A percentile compares a stretch with the other conserved stretches of the same genome.
These are phyloP conservation scores for Cutaneotrichosporon sp. DNA, from an alignment of 1,284 basidiomycete genomes.

Conservation along the genomic window DNA sequence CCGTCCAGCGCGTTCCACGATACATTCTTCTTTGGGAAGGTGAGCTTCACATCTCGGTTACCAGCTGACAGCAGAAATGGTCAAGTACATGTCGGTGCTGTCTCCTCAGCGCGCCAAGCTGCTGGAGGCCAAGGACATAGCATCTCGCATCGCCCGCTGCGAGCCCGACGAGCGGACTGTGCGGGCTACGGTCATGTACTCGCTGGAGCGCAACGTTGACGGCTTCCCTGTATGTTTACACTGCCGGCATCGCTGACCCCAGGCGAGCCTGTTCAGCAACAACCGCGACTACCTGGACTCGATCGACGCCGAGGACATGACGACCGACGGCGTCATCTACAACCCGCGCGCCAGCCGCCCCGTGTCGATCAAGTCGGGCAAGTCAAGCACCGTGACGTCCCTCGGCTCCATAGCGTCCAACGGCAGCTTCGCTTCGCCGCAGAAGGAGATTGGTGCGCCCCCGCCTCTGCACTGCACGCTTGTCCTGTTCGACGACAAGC, in stretches of 20 bases:
- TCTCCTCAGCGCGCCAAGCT: slow-evolving; percentile 80
- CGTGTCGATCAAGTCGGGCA: slow-evolving; percentile 31
- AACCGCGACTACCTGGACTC: slow-evolving; percentile 87
- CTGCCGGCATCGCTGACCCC: background rate
- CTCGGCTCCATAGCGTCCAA: slow-evolving; percentile 58
- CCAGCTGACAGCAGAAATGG: slow-evolving; percentile 61
- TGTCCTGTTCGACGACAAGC: slow-evolving; percentile 92
- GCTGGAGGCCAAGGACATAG: slow-evolving; percentile 81
- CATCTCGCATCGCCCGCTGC: slow-evolving; percentile 86
- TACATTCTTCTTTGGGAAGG: slow-evolving; percentile 91
- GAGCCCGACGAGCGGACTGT: slow-evolving; percentile 91
- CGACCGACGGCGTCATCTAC: slow-evolving; percentile 55
- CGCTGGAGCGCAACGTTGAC: slow-evolving; percentile 80
- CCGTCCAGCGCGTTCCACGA: slow-evolving; percentile 97
- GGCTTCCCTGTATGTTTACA: slow-evolving; percentile 68
- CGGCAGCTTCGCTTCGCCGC: slow-evolving; percentile 38
- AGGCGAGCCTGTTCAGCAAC: slow-evolving; percentile 77
- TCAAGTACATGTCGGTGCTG: slow-evolving; percentile 75
- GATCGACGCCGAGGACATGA: slow-evolving; percentile 87
- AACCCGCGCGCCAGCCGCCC: slow-evolving; percentile 17
- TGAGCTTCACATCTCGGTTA: too few species aligned
- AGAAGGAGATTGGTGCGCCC: slow-evolving; percentile 7
- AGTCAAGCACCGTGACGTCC: slow-evolving; percentile 54
- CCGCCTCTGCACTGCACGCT: slow-evolving; percentile 74
- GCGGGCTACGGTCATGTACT: slow-evolving; percentile 84